These are phyloP conservation scores for Anethum foeniculum DNA, from an alignment of 140 eudicot genomes.

Conservation along the genomic window DNA sequence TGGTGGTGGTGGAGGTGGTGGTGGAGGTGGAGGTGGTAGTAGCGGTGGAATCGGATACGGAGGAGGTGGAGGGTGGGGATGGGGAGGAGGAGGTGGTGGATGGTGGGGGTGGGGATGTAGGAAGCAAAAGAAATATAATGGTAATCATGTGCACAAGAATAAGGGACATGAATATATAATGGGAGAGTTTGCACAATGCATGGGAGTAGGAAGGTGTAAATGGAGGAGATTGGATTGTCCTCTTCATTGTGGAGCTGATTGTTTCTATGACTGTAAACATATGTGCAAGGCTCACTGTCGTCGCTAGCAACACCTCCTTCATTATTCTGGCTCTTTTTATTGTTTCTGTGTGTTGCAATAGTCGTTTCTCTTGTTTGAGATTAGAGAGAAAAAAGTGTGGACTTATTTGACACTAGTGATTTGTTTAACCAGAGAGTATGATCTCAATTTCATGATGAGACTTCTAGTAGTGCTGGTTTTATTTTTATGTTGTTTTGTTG, in stretches of 20 bases:
- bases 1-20: slow-evolving; percentile 38
- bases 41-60: slow-evolving; percentile 39
- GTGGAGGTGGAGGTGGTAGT: slow-evolving; percentile 38
- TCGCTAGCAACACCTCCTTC: slow-evolving; percentile 1
- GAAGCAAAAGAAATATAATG: slow-evolving; percentile 20
- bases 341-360: not conserved
- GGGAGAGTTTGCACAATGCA: slow-evolving; percentile 68
- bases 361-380: not conserved
- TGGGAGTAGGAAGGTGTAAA: slow-evolving; percentile 46
- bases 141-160: slow-evolving; percentile 3
- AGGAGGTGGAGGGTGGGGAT: slow-evolving; percentile 30
- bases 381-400: not conserved
- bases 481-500: not conserved
- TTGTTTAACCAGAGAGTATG: not conserved
- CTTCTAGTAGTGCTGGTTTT: not conserved
- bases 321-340: not conserved
- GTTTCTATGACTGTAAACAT: slow-evolving; percentile 59
- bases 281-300: slow-evolving; percentile 75
- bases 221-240: slow-evolving; percentile 69
- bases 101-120: slow-evolving; percentile 53
- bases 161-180: slow-evolving; percentile 22
- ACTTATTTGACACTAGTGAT: not conserved
- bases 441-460: not conserved
- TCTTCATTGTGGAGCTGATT: slow-evolving; percentile 62
- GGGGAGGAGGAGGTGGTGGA: slow-evolving; percentile 42